Conservation (phyloP, 345 rosid genomes). For the Hypericum androsaemum region DNA sequence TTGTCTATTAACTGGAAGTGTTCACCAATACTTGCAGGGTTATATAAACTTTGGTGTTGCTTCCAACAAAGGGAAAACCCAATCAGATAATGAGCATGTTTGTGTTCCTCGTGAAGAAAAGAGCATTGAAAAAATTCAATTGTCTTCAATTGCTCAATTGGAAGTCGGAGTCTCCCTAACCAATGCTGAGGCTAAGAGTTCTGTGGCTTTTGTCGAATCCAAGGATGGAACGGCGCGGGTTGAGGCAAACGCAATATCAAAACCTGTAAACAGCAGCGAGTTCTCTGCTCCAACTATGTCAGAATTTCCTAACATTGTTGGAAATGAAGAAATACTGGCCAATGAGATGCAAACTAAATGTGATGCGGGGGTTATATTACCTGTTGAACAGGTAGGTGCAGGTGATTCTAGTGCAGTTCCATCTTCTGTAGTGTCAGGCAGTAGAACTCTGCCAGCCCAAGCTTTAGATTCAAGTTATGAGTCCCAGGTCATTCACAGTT, state of each 20-base stretch:
- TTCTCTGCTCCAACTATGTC: slow-evolving; percentile 21
- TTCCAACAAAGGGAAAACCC: slow-evolving; percentile 43
- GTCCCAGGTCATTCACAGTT: slow-evolving; percentile 31
- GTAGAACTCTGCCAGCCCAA: slow-evolving; percentile 19
- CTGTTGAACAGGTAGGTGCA: slow-evolving; percentile 19
- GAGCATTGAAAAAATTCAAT: slow-evolving; percentile 37
- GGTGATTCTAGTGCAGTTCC: slow-evolving; percentile 24
- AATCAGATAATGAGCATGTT: slow-evolving; percentile 27
- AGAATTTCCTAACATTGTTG: slow-evolving; percentile 23
- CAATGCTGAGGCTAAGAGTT: slow-evolving; percentile 50
- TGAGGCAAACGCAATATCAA: slow-evolving; percentile 28
- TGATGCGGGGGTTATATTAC: slow-evolving; percentile 17
- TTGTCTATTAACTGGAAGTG: not conserved
- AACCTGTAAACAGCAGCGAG: slow-evolving; percentile 20
- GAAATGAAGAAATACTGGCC: slow-evolving; percentile 24
- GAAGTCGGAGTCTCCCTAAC: slow-evolving; percentile 72
- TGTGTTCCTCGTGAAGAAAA: slow-evolving; percentile 42
- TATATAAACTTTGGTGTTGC: slow-evolving; percentile 93
- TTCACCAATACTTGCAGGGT: slow-evolving; percentile 45
- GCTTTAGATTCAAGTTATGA: slow-evolving; percentile 29
- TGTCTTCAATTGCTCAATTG: slow-evolving; percentile 52
- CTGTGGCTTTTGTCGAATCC: slow-evolving; percentile 38
- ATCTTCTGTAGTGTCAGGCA: slow-evolving; percentile 17
- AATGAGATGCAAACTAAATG: slow-evolving; percentile 24
- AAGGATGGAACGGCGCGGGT: slow-evolving; percentile 32